These are phyloP conservation scores for Delonix regia DNA, from an alignment of 306 rosid species.

Conservation along the genomic window DNA sequence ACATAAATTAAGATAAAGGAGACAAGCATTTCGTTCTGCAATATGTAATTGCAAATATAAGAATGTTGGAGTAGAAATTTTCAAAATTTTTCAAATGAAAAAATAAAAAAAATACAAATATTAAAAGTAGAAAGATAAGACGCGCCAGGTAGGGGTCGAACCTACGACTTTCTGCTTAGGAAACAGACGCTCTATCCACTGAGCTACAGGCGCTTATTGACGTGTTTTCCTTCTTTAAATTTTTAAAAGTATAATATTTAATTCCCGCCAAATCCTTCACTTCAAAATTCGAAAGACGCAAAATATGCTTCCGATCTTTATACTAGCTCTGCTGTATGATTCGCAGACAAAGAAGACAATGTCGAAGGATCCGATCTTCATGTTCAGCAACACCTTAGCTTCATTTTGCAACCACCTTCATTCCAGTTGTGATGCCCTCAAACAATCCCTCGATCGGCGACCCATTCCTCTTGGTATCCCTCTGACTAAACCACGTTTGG, in stretches of 20 bases:
- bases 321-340: background rate
- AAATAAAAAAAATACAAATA: too few species aligned
- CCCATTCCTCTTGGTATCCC: slow-evolving; percentile 82
- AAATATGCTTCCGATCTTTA: background rate
- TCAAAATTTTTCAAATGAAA: too few species aligned
- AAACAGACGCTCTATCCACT: slow-evolving; percentile 27
- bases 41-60: too few species aligned
- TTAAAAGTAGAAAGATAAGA: too few species aligned
- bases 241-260: too few species aligned
- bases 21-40: too few species aligned
- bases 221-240: too few species aligned
- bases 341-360: slow-evolving; percentile 27
- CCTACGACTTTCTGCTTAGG: slow-evolving; percentile 28
- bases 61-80: too few species aligned
- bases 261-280: slow-evolving; percentile 37
- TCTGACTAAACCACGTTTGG: background rate
- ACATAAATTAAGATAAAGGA: too few species aligned
- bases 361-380: slow-evolving; percentile 63
- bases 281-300: slow-evolving; percentile 19
- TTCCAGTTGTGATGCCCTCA: slow-evolving; percentile 71
- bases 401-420: slow-evolving; percentile 81
- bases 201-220: background rate
- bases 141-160: slow-evolving; percentile 12
- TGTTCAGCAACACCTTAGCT: slow-evolving; percentile 57
- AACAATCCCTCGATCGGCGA: slow-evolving; percentile 74